Percentiles rank a stretch among this genome's conserved stretches.
Conservation (phyloP, 805 yeast genomes). For the Isabelozyma rhagii region DNA sequence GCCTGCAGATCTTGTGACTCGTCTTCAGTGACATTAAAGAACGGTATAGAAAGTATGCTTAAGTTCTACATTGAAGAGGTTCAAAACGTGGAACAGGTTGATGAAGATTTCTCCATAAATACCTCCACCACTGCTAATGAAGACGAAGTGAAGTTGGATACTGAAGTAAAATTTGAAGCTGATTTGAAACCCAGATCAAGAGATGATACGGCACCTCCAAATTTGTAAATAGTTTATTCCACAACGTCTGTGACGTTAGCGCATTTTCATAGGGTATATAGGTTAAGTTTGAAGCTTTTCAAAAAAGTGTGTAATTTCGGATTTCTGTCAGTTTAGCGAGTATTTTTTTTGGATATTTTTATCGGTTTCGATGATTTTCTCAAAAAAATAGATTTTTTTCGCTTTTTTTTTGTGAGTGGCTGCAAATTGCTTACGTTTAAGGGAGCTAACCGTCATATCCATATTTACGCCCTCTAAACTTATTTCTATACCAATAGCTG, state of each 20-base stretch:
- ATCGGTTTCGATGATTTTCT: too few relatives aligned
- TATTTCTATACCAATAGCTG: too few relatives aligned
- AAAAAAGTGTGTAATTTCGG: too few relatives aligned
- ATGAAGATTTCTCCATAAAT: constrained; percentile 29
- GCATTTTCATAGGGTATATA: neutral
- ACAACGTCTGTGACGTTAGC: neutral
- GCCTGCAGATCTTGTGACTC: constrained; percentile 74
- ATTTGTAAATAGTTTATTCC: constrained; percentile 16
- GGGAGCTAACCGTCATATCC: too few relatives aligned
- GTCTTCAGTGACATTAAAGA: constrained; percentile 61
- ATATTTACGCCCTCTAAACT: too few relatives aligned
- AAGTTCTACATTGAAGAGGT: constrained; percentile 71
- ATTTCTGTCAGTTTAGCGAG: too few relatives aligned
- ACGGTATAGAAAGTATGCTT: constrained; percentile 70
- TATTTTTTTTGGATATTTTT: too few relatives aligned
- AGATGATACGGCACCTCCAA: constrained; percentile 20
- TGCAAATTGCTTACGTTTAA: neutral
- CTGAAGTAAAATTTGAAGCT: constrained; percentile 5
- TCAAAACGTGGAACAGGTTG: constrained; percentile 50
- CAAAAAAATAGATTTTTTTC: too few relatives aligned
- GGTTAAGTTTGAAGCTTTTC: neutral
- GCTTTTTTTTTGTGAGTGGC: neutral
- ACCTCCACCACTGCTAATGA: neutral
- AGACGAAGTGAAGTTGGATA: constrained; percentile 13
- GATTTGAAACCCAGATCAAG: constrained; percentile 23